Evolutionary conservation across 2,329 filamentous ascomycete genomes (phyloP), one percentile per base, ranked within the genome.

Genomic region (Cercospora sesami): DNA sequence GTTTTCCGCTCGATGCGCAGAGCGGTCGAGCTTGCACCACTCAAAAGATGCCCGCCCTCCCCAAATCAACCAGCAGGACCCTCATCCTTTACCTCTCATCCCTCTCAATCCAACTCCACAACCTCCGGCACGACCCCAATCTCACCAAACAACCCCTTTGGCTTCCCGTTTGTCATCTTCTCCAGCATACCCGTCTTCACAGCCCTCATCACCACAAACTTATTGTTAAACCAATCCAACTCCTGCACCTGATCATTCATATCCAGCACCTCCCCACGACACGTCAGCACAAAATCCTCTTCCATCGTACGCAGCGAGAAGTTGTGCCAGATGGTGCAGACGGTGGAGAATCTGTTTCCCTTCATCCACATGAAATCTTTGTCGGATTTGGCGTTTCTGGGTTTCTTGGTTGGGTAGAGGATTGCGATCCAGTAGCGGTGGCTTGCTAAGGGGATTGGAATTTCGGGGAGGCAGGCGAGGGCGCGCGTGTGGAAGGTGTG

Each of bases 381-480:
- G 42, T 68, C 69, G 10, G 33, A 42, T 14, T 23, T 28, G 12
- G 59, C 18, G 10, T 64, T 69, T 1, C 65, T 65, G 31, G 65
- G 48, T 7, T 58, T 63, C 33, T 68, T 69, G 48, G 61, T 33
- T 53, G 63, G 60, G 58, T 71, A 65, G 14, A 79, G 67, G 5
- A 79, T 73, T 12, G 72, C 77, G 63, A 78, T 76, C 76, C 75
- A 78, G 72, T 79, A 79, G 21, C 78, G 70, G 33, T 73, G 72
- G 1, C 60, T 33, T 51, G 65, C n/a, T 3, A 70, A 45, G 33
- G 64, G 28, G 42, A 23, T 58, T 8, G 69, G 65, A 33, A 75
- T 66, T 18, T 65, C 61, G 1, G 76, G 74, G 33, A 72, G 71
- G 55, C 74, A 55, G 51, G 57, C 33, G 16, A 63, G 42, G 23